phyloP scores from a whole-genome alignment of 805 yeast genomes.

The Zygosaccharomyces gambellarensis region DNA sequence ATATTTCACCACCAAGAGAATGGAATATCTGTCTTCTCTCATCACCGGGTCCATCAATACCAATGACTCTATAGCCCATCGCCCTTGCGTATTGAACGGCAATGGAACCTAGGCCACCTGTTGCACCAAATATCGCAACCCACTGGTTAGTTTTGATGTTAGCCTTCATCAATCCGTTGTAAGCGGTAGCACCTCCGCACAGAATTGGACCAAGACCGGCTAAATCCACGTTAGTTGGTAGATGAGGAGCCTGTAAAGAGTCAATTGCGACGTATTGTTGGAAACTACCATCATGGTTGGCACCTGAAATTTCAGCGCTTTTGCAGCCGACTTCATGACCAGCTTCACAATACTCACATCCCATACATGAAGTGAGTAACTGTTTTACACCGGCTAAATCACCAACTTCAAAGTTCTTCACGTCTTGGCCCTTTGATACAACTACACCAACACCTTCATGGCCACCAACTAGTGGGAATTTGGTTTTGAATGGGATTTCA shows the following conservation, averaged over 20 bases:
- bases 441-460: slow-evolving; percentile 68
- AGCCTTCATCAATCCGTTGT: slow-evolving; percentile 53
- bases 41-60: slow-evolving; percentile 49
- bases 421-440: slow-evolving; percentile 52
- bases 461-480: slow-evolving; percentile 60
- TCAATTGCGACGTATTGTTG: slow-evolving; percentile 86
- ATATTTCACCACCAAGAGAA: slow-evolving; percentile 50
- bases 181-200: slow-evolving; percentile 61
- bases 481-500: slow-evolving; percentile 56
- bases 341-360: slow-evolving; percentile 53
- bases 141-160: slow-evolving; percentile 48
- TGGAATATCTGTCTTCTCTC: slow-evolving; percentile 45
- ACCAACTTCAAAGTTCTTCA: slow-evolving; percentile 52
- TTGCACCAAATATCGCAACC: slow-evolving; percentile 59
- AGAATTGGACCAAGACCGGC: slow-evolving; percentile 62
- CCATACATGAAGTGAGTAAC: slow-evolving; percentile 58
- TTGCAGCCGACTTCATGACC: slow-evolving; percentile 50
- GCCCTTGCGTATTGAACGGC: slow-evolving; percentile 59
- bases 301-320: slow-evolving; percentile 49
- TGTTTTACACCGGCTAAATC: slow-evolving; percentile 61
- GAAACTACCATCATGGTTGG: slow-evolving; percentile 69
- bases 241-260: slow-evolving; percentile 75
- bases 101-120: slow-evolving; percentile 57
- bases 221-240: slow-evolving; percentile 67
- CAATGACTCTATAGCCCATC: slow-evolving; percentile 53